Evolutionary conservation across 148 eudicot genomes (phyloP).

Genomic region (Rhododendron kiyosumense): DNA sequence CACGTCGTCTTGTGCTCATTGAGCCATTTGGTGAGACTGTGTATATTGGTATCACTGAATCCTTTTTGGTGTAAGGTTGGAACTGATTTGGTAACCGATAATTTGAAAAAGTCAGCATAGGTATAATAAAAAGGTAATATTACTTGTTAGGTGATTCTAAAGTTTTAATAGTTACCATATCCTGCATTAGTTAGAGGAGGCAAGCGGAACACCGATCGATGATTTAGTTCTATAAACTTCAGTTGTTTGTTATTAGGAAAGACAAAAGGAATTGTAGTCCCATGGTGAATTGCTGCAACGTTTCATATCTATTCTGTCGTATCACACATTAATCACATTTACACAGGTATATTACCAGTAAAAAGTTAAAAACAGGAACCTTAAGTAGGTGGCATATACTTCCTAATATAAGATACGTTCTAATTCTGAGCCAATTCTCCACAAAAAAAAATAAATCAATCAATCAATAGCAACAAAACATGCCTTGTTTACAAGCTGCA

Average conservation of each 20-base stretch:
- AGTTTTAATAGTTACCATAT: too few relatives aligned
- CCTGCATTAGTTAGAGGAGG: too few relatives aligned
- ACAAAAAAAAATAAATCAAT: background rate
- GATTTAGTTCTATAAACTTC: too few relatives aligned
- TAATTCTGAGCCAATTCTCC: background rate
- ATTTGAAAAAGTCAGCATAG: too few relatives aligned
- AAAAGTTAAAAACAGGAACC: background rate
- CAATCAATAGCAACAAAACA: background rate
- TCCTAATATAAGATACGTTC: background rate
- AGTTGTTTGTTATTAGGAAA: background rate
- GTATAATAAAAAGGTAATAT: too few relatives aligned
- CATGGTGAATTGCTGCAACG: background rate
- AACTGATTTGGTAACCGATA: too few relatives aligned
- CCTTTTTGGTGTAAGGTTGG: too few relatives aligned
- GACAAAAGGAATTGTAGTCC: background rate
- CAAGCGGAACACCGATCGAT: too few relatives aligned
- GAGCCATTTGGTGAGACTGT: too few relatives aligned
- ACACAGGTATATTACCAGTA: background rate
- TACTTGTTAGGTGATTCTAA: too few relatives aligned
- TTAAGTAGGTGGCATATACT: background rate
- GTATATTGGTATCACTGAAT: too few relatives aligned
- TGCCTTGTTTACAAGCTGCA: constrained; percentile 38
- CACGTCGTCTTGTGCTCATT: too few relatives aligned
- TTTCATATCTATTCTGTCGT: background rate
- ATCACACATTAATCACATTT: background rate